phyloP scores from a whole-genome alignment of 345 rosid genomes.

The Pelargonium nanum region DNA sequence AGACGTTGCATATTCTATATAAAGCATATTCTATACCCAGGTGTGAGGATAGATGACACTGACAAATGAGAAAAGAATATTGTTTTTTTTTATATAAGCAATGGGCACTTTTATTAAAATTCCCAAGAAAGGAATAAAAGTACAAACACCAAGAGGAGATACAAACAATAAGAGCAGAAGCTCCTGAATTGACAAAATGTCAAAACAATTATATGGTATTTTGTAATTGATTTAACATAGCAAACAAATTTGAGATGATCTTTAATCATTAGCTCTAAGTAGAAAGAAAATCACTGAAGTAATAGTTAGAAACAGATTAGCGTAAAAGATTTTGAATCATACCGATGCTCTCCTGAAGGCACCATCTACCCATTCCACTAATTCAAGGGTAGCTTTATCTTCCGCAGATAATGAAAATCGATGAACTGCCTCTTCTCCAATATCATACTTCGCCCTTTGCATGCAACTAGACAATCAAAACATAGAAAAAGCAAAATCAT shows the following conservation, averaged over 20 bases:
- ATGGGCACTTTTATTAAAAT: too few relatives aligned
- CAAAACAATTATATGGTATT: too few relatives aligned
- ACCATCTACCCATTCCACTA: constrained; percentile 91
- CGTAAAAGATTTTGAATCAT: constrained; percentile 17
- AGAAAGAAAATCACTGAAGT: not conserved
- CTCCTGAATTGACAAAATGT: too few relatives aligned
- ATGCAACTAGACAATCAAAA: constrained; percentile 53
- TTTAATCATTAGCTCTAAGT: not conserved
- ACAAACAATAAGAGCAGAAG: too few relatives aligned
- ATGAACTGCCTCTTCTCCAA: constrained; percentile 90
- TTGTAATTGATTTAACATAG: not conserved
- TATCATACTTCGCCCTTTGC: constrained; percentile 91
- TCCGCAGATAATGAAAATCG: constrained; percentile 89
- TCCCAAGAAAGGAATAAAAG: too few relatives aligned
- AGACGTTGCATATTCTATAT: too few relatives aligned
- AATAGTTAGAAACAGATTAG: not conserved
- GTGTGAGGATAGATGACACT: too few relatives aligned
- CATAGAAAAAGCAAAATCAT: constrained; percentile 10
- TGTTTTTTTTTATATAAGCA: too few relatives aligned
- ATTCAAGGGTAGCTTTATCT: constrained; percentile 92
- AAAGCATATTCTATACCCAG: not conserved
- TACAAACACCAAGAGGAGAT: too few relatives aligned
- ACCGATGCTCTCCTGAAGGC: constrained; percentile 67
- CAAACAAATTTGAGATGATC: too few relatives aligned
- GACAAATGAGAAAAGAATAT: too few relatives aligned